Evolutionary conservation across 2,329 filamentous ascomycete species (phyloP).

Genomic region (Mycosphaerella arachidis): DNA sequence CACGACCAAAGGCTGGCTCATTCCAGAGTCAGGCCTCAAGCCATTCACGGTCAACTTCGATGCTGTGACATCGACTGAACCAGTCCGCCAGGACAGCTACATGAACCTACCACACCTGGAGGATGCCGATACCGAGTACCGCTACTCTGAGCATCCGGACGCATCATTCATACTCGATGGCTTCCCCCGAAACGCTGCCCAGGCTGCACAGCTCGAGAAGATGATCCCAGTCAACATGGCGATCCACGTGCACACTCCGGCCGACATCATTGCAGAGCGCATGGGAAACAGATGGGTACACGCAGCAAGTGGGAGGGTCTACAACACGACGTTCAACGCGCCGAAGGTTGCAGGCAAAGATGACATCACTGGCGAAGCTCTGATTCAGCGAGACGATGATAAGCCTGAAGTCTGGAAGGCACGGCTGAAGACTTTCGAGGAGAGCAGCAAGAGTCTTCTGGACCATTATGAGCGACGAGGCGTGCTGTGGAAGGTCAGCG

Average conservation of each 20-base stretch:
- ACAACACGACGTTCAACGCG: constrained; percentile 90
- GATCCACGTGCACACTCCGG: constrained; percentile 79
- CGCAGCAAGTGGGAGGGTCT: constrained; percentile 82
- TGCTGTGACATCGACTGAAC: constrained; percentile 20
- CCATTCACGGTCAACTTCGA: constrained; percentile 42
- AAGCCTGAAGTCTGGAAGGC: constrained; percentile 79
- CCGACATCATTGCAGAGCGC: constrained; percentile 79
- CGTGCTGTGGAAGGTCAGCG: constrained; percentile 80
- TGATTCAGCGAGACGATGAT: constrained; percentile 81
- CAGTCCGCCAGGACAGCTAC: constrained; percentile 31
- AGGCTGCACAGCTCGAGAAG: constrained; percentile 71
- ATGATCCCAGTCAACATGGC: constrained; percentile 94
- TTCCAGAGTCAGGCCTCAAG: constrained; percentile 37
- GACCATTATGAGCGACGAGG: constrained; percentile 84
- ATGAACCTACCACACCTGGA: constrained; percentile 35
- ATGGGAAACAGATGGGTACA: constrained; percentile 94
- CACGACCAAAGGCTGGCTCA: constrained; percentile 76
- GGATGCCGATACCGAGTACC: constrained; percentile 36
- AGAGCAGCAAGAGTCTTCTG: constrained; percentile 77
- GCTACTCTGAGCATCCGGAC: constrained; percentile 61
- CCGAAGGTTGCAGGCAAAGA: constrained; percentile 77
- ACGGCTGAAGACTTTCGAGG: constrained; percentile 76
- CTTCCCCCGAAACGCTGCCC: constrained; percentile 81
- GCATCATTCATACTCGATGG: constrained; percentile 95
- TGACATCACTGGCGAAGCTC: constrained; percentile 81